Evolutionary conservation across 257 asterid species (phyloP), one percentile per base, ranked within the genome.

Genomic region (Voacanga thouarsii): DNA sequence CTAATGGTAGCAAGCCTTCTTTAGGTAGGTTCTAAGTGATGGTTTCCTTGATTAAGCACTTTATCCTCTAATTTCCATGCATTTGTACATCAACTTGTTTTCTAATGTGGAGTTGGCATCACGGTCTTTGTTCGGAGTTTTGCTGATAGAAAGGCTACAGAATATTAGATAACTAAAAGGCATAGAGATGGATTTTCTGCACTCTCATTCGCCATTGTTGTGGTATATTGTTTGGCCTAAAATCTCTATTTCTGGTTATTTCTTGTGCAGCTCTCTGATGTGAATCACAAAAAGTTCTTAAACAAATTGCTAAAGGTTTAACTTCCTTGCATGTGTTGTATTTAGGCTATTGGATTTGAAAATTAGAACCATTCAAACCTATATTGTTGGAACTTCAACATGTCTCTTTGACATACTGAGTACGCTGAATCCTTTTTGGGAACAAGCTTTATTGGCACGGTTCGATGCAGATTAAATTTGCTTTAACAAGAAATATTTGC

Each of bases 161-260:
- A 92, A 84, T 81, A 83, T 82, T 94, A 89, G 81, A 92, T 94
- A 43, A 80, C 84, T 26, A 84, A 90, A 71, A 87, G 96, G 82
- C 99, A 92, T 28, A 97, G 99, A 71, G 97, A 90, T 78, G 97
- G 96, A 79, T 94, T 94, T 85, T 92, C 99, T 83, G 89, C 95
- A 73, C 97, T 97, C 3, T 97, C 97, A 63, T 94, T 94, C 83
- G 97, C 97, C 80, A 81, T 92, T 44, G 92, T 94, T 16, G 99
- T 94, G 97, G 99, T 94, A 91, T 41, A 75, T 82, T 61, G 30
- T 50, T 68, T 55, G 57, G 24, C 78, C 70, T 37, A 56, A 18
- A 39, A 14, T 44, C 12, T 74, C 60, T 49, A 1, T 69, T 49
- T 60, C 18, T 66, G 21, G 21, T n/a, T 55, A 23, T 76, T 28